These are phyloP conservation scores for Inga laurina DNA, from an alignment of 306 rosid genomes.

Conservation along the genomic window DNA sequence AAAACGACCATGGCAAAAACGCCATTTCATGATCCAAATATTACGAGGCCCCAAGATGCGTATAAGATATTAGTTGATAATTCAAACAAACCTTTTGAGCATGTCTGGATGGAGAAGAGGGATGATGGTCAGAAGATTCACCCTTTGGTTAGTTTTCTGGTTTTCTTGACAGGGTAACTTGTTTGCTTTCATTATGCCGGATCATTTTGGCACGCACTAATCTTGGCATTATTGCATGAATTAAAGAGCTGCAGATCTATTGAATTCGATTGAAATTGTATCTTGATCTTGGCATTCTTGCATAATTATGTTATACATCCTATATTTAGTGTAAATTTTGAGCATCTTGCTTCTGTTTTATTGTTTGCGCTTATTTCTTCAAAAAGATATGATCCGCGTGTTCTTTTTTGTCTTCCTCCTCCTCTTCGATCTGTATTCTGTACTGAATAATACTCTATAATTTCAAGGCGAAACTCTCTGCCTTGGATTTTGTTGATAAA, in stretches of 20 bases:
- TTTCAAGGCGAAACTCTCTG: constrained; percentile 63
- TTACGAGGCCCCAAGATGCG: constrained; percentile 82
- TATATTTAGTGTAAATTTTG: background rate
- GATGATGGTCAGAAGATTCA: constrained; percentile 71
- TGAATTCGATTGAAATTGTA: constrained; percentile 1
- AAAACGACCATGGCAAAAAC: constrained; percentile 54
- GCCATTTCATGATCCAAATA: constrained; percentile 85
- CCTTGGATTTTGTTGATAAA: constrained; percentile 73
- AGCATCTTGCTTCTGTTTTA: constrained; percentile 4
- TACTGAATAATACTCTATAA: constrained; percentile 30
- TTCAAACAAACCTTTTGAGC: constrained; percentile 71
- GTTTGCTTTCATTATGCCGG: background rate
- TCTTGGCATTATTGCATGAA: constrained; percentile 13
- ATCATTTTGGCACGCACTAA: background rate
- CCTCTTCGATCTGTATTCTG: background rate
- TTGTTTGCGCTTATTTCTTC: background rate
- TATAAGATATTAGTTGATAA: constrained; percentile 68
- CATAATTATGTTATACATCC: background rate
- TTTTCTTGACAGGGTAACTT: background rate
- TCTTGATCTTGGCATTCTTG: constrained; percentile 12
- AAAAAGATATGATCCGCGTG: background rate
- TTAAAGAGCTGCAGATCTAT: background rate
- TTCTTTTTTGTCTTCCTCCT: background rate
- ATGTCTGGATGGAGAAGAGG: constrained; percentile 86
- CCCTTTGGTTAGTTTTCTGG: constrained; percentile 69